Percentiles rank a stretch among this genome's conserved stretches.
Evolutionary conservation across 2,329 filamentous ascomycete species (phyloP).

Genomic region (Botrytis medusae): DNA sequence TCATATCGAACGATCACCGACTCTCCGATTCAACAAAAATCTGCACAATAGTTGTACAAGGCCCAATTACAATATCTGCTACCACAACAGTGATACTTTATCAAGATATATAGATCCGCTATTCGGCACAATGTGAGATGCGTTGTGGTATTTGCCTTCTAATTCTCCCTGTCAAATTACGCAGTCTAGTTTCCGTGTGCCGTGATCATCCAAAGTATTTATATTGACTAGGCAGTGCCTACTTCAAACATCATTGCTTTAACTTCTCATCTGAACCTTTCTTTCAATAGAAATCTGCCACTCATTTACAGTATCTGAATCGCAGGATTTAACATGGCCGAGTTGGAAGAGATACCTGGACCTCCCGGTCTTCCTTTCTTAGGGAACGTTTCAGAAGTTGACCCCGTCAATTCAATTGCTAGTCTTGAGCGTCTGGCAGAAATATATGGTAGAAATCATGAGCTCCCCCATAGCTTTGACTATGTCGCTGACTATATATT

Average conservation of each 20-base stretch:
- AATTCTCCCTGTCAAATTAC: background rate
- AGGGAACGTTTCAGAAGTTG: constrained; percentile 56
- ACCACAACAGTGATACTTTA: background rate
- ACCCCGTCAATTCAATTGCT: constrained; percentile 54
- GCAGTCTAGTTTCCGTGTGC: background rate
- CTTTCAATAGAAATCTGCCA: background rate
- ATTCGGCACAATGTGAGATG: background rate
- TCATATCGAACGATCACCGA: background rate
- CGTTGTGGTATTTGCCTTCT: background rate
- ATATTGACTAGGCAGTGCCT: background rate
- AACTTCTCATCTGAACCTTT: background rate
- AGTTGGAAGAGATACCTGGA: constrained; percentile 26
- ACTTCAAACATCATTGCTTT: background rate
- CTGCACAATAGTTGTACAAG: background rate
- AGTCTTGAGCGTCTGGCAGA: constrained; percentile 59
- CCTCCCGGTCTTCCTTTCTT: constrained; percentile 28
- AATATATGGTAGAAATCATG: constrained; percentile 55
- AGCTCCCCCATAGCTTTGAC: background rate
- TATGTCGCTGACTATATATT: background rate
- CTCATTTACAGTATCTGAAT: background rate
- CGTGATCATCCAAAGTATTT: background rate
- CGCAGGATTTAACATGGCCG: constrained; percentile 23
- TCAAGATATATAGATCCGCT: constrained; percentile 1
- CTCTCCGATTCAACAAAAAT: background rate
- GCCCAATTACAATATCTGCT: background rate